Conservation (phyloP, 2,329 filamentous ascomycete species). For the Colletotrichum orbiculare region DNA sequence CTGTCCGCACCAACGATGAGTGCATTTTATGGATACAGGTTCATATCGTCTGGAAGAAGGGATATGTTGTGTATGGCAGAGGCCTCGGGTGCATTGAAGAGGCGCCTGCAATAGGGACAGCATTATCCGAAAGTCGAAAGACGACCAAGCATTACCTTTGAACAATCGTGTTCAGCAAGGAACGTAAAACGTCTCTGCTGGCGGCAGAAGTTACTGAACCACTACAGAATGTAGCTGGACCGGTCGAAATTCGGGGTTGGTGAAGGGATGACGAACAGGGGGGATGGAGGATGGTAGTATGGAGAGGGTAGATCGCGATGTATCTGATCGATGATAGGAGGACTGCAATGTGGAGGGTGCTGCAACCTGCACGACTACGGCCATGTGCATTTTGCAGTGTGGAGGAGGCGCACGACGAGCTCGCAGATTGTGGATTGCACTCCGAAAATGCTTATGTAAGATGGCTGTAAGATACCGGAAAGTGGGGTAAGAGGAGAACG, state of each 20-base stretch:
- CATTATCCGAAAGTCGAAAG: no score
- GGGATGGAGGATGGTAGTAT: neutral
- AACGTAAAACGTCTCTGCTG: slow-evolving; percentile 19
- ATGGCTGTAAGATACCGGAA: no score
- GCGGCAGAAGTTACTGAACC: slow-evolving; percentile 1
- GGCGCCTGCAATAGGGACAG: no score
- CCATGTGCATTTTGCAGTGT: neutral
- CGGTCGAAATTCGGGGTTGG: slow-evolving; percentile 32
- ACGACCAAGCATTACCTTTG: neutral
- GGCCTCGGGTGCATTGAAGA: no score
- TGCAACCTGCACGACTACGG: slow-evolving; percentile 15
- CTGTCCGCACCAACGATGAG: neutral
- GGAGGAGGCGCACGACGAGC: neutral
- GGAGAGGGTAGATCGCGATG: slow-evolving; percentile 25
- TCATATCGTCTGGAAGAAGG: no score
- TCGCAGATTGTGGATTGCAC: no score
- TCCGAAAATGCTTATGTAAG: no score
- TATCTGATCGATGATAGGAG: slow-evolving; percentile 26
- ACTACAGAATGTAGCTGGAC: slow-evolving; percentile 4
- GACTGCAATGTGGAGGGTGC: slow-evolving; percentile 7
- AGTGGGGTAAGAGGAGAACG: no score
- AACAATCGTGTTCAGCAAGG: neutral
- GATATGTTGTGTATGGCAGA: no score
- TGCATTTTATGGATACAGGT: no score
- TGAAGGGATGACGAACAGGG: neutral